Conservation (phyloP, 2,329 filamentous ascomycete genomes). For the Pseudocercospora pini-densiflorae region DNA sequence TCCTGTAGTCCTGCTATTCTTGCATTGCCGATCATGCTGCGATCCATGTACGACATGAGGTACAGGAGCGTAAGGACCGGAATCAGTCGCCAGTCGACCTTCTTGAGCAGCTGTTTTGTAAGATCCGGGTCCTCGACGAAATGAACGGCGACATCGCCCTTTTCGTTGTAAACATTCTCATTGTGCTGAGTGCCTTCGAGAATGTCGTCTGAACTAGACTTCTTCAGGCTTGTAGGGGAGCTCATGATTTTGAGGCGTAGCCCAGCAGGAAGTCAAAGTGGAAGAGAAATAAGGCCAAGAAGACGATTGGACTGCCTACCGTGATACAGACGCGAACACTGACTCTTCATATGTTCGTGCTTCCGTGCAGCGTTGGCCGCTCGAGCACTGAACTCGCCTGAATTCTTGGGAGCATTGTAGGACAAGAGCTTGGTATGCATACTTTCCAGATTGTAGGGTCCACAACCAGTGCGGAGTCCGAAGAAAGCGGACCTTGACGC, state of each 20-base stretch:
- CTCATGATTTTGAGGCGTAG: background rate
- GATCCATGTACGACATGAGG: background rate
- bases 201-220: background rate
- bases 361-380: background rate
- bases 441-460: background rate
- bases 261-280: background rate
- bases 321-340: background rate
- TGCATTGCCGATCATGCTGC: background rate
- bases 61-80: background rate
- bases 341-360: background rate
- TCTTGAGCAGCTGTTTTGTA: background rate
- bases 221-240: background rate
- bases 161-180: background rate
- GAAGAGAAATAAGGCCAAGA: background rate
- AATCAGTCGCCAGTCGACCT: background rate
- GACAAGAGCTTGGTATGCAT: background rate
- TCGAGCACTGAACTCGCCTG: background rate
- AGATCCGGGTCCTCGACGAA: background rate
- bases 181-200: background rate
- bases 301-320: background rate
- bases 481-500: background rate
- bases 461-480: background rate
- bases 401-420: background rate
- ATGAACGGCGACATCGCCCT: background rate
- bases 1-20: background rate